Evolutionary conservation across 352 stramenopile species (phyloP).

Genomic region (Phytophthora cryptogea): DNA sequence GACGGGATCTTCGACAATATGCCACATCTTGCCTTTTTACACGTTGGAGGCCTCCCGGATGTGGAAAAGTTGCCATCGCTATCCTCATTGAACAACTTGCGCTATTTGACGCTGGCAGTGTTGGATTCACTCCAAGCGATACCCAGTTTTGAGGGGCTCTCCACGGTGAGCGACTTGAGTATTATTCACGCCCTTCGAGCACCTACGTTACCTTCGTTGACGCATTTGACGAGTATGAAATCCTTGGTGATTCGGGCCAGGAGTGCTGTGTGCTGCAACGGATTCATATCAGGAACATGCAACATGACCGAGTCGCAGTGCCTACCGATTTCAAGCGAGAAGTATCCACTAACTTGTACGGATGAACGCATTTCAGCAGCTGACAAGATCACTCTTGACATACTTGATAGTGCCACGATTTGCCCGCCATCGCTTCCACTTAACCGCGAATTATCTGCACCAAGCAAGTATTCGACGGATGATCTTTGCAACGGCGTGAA

Average conservation of each 20-base stretch:
- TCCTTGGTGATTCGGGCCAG: conserved; percentile 23
- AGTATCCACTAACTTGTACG: conserved; percentile 18
- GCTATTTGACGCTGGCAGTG: conserved; percentile 36
- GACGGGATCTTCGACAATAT: conserved; percentile 35
- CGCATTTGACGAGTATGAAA: conserved; percentile 15
- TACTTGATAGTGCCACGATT: neutral
- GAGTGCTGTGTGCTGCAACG: conserved; percentile 43
- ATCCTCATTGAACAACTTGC: conserved; percentile 28
- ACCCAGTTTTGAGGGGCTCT: conserved; percentile 31
- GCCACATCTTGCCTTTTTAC: conserved; percentile 36
- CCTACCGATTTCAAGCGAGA: conserved; percentile 24
- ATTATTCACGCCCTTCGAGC: conserved; percentile 25
- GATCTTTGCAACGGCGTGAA: too few species aligned
- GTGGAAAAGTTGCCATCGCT: conserved; percentile 38
- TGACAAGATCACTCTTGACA: conserved; percentile 5
- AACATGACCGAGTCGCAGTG: conserved; percentile 34
- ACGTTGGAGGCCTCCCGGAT: conserved; percentile 26
- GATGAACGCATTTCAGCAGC: conserved; percentile 16
- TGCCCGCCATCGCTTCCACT: too few species aligned
- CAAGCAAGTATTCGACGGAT: too few species aligned
- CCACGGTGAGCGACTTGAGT: conserved; percentile 15
- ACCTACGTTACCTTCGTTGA: conserved; percentile 24
- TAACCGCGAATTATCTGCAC: too few species aligned
- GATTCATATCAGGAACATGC: conserved; percentile 31
- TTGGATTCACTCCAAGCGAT: conserved; percentile 24